Evolutionary conservation across 2,329 filamentous ascomycete genomes (phyloP).

Genomic region (Aureobasidium sp.): DNA sequence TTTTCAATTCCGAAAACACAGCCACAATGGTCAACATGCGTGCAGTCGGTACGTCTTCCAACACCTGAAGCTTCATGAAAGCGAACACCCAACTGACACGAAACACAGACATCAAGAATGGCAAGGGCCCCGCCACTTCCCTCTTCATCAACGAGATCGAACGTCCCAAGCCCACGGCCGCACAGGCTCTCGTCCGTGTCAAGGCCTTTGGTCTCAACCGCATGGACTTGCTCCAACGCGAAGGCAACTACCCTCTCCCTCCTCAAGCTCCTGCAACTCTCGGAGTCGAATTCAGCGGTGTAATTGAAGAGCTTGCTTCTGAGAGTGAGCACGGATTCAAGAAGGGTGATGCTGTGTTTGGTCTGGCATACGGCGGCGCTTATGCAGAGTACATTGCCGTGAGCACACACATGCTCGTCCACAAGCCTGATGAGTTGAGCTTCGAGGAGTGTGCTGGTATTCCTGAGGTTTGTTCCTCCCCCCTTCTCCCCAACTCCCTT

Average conservation of each 20-base stretch:
- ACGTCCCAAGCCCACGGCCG: conserved; percentile 40
- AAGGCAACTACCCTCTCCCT: conserved; percentile 63
- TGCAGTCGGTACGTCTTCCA: conserved; percentile 37
- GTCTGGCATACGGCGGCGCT: conserved; percentile 76
- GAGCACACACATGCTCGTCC: conserved; percentile 68
- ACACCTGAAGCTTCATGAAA: not conserved
- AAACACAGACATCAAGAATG: conserved; percentile 45
- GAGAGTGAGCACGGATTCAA: conserved; percentile 50
- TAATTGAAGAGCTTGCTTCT: conserved; percentile 49
- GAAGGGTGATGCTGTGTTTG: conserved; percentile 67
- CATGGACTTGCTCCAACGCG: conserved; percentile 72
- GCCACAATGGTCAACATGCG: conserved; percentile 35
- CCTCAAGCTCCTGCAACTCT: conserved; percentile 60
- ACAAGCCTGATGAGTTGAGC: conserved; percentile 63
- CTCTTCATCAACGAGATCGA: conserved; percentile 47
- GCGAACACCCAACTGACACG: not conserved
- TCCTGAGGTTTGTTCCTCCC: conserved; percentile 60
- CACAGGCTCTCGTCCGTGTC: conserved; percentile 63
- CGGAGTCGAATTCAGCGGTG: conserved; percentile 71
- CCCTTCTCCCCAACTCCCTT: too few relatives aligned
- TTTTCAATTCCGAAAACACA: not conserved
- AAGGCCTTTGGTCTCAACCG: conserved; percentile 79
- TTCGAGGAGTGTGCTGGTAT: conserved; percentile 73
- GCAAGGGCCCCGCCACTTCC: conserved; percentile 45
- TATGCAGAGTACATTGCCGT: conserved; percentile 82